phyloP scores from a whole-genome alignment of 148 eudicot genomes.

The Silene latifolia region DNA sequence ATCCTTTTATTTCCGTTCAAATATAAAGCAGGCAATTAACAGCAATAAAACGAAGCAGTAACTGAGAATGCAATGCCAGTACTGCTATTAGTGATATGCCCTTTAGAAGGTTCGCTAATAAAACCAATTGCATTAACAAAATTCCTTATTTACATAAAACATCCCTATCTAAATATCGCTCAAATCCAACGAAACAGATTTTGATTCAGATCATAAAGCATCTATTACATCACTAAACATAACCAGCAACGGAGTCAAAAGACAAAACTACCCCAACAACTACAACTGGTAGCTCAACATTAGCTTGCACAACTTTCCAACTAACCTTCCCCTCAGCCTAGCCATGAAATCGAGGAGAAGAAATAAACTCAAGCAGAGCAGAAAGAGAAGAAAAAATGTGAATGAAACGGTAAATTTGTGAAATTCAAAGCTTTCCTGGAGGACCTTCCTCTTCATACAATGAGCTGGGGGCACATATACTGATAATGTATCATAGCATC shows the following conservation, averaged over 20 bases:
- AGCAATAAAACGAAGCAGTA: too few relatives aligned
- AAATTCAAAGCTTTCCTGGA: not conserved
- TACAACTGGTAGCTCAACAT: not conserved
- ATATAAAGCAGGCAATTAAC: too few relatives aligned
- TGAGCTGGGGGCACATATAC: not conserved
- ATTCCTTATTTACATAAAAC: too few relatives aligned
- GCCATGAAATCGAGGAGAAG: not conserved
- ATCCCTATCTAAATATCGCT: too few relatives aligned
- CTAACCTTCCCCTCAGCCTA: not conserved
- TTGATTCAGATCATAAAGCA: too few relatives aligned
- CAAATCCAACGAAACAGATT: too few relatives aligned
- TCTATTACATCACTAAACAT: too few relatives aligned
- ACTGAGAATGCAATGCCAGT: not conserved
- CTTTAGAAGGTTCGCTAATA: too few relatives aligned
- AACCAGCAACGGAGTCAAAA: not conserved
- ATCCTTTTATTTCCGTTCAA: too few relatives aligned
- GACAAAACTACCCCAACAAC: not conserved
- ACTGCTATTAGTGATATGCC: not conserved
- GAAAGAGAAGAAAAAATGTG: not conserved
- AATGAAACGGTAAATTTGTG: not conserved
- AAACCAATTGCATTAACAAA: too few relatives aligned
- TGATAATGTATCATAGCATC: not conserved
- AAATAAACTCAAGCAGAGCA: not conserved
- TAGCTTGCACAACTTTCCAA: too few relatives aligned
- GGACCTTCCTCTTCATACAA: not conserved